Base-by-base conservation (phyloP, 345 rosid species). In the Eucalyptus regnans region DNA sequence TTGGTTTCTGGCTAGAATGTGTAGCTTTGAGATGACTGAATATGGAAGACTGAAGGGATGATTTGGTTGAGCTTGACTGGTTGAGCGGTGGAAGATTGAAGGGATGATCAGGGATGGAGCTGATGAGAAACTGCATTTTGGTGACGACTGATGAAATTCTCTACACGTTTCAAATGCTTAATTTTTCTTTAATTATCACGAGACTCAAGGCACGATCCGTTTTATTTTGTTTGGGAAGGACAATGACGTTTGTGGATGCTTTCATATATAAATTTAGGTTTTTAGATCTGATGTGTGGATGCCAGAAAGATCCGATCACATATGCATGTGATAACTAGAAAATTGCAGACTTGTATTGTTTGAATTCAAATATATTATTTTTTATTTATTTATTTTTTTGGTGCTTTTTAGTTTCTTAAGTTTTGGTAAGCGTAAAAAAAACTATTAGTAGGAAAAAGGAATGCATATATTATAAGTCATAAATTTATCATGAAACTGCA, bases 401-500 rank as follows among this genome's bases (percentile, higher is more conserved):
- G 60, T 54, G 60, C 60, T 9, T 22, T 12, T 56, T 0, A 56
- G 62, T 56, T 22, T 56, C 62, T 20, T 56, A 56, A 56, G 62
- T 56, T 3, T 4, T 9, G 27, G 12, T 9, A 56, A 23, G 12
- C 6, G 1, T 23, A 8, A 20, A 22, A 20, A 20, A 23, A 56
- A 4, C 5, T 9, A 56, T 23, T 3, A 9, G 0, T 9, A 8
- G 23, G 58, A 1, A 56, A 56, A 4, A 9, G 1, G 1, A 56
- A 23, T 56, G 5, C 1, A 56, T 23, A 56, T 0, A 0, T 0
- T 56, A 56, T 1, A 22, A 56, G 0, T 56, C 6, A 56, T 3
- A 54, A 54, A 9, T 20, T 56, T 9, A 56, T 23, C 6, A 4
- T 2, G 3, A 56, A 56, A 52, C 4, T 56, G 5, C 0, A 22